Evolutionary conservation across 2,329 filamentous ascomycete species (phyloP), one percentile per base, ranked within the genome.

Genomic region (Cladosporium sp.): DNA sequence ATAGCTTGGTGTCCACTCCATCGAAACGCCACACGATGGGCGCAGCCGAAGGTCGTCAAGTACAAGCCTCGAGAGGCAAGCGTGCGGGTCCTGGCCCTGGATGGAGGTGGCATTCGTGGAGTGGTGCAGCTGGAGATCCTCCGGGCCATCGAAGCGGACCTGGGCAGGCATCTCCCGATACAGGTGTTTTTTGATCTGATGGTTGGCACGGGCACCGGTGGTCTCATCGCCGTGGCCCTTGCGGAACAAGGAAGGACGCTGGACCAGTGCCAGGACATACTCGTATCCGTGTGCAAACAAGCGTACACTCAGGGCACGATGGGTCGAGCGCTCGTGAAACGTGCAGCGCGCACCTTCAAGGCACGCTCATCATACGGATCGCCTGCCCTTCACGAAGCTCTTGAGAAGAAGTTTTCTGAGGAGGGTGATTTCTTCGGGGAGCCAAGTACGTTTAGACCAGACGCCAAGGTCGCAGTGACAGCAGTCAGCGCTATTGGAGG

Each of bases 111-210:
- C 3, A 68, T 76, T 38, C 63, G 73, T 36, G 73, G 72, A 1
- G 71, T 77, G 17, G 69, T 74, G 1, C 68, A 73, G 39, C 59
- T 77, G 4, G 69, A 73, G 52, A 64, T 74, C 1, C 60, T 78
- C 3, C 54, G 63, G 18, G 57, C 60, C 5, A 66, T 78, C 9
- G 68, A 77, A 54, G 59, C 58, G 20, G 62, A 61, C 3, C 56
- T 76, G 1, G 71, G 69, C 2, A 29, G 19, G 4, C 32, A 30
- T 17, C 52, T 77, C 2, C 59, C 63, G 6, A 67, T 77, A 2
- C 72, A 71, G 43, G 60, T 58, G 3, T 77, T 78, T 58, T 76
- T 78, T 52, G 75, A 78, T 51, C 64, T 77, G 1, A 72, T 78
- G 17, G 69, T 76, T 5, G 73, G 72, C 19, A 43, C 41, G 12